A percentile compares a stretch with the other conserved stretches of the same genome.
Evolutionary conservation across 371 early-diverging fungal species (phyloP).

Genomic region (Haplosporangium sp.): DNA sequence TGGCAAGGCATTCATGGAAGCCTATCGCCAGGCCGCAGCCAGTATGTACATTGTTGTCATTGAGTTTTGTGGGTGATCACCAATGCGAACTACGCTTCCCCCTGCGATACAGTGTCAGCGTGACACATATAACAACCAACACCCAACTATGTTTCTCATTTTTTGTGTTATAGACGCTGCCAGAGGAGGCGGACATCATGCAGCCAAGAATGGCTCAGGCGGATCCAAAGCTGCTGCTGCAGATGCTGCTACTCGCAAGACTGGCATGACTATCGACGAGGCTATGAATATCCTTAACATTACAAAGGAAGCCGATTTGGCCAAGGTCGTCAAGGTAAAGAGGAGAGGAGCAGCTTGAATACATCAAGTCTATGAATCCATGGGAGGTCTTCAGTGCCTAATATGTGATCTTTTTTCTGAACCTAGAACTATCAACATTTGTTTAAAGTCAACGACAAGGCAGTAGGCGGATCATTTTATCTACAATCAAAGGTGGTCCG

Average conservation of each 20-base stretch:
- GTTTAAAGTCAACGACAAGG: constrained; percentile 88
- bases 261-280: constrained; percentile 93
- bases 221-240: constrained; percentile 65
- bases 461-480: constrained; percentile 92
- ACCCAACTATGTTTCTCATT: background rate
- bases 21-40: constrained; percentile 92
- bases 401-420: background rate
- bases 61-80: background rate
- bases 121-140: too few relatives aligned
- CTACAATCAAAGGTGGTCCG: constrained; percentile 93
- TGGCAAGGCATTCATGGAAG: constrained; percentile 93
- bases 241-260: constrained; percentile 83
- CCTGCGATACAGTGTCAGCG: background rate
- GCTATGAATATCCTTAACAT: constrained; percentile 93
- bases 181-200: constrained; percentile 60
- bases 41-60: constrained; percentile 69
- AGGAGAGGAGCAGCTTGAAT: background rate
- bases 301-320: constrained; percentile 76
- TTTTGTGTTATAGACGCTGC: constrained; percentile 63
- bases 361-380: background rate
- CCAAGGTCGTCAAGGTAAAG: constrained; percentile 77
- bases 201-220: constrained; percentile 73
- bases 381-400: background rate
- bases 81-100: background rate
- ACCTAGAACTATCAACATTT: constrained; percentile 88